These are phyloP conservation scores for Taxillus chinensis DNA, from an alignment of 164 flowering plant genomes.

Conservation along the genomic window DNA sequence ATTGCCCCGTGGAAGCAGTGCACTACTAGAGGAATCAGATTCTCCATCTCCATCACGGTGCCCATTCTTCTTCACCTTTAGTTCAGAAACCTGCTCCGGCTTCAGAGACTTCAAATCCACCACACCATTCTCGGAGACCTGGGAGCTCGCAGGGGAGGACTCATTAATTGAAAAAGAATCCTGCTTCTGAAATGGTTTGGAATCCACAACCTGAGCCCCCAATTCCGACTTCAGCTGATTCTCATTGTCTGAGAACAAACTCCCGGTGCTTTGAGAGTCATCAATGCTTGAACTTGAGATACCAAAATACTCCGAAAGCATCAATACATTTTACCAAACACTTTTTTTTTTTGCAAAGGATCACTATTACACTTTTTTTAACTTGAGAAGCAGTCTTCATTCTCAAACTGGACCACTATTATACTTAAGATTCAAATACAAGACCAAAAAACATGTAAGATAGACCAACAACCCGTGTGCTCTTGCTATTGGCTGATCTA, in stretches of 20 bases:
- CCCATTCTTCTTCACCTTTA: conserved; percentile 19
- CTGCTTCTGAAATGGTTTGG: conserved; percentile 20
- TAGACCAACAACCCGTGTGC: no score
- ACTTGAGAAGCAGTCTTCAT: no score
- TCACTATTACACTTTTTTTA: no score
- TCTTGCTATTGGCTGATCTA: no score
- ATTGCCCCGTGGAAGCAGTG: conserved; percentile 9
- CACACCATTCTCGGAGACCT: conserved; percentile 30
- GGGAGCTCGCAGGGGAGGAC: conserved; percentile 43
- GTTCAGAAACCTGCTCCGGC: conserved; percentile 28
- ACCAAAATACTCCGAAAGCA: conserved; percentile 79
- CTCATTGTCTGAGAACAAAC: conserved; percentile 36
- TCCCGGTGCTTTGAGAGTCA: conserved; percentile 47
- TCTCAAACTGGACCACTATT: no score
- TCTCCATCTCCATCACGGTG: conserved; percentile 28
- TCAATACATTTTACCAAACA: conserved; percentile 61
- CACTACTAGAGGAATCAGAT: conserved; percentile 31
- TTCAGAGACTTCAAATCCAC: conserved; percentile 24
- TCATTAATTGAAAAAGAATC: conserved; percentile 55
- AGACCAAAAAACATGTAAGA: no score
- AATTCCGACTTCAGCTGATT: conserved; percentile 22
- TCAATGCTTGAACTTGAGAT: conserved; percentile 24
- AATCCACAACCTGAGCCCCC: conserved; percentile 22
- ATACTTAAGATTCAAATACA: no score
- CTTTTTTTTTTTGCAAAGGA: no score